Evolutionary conservation across 1,139 yeast genomes (phyloP).

Genomic region (Sugiyamaella pinicola): DNA sequence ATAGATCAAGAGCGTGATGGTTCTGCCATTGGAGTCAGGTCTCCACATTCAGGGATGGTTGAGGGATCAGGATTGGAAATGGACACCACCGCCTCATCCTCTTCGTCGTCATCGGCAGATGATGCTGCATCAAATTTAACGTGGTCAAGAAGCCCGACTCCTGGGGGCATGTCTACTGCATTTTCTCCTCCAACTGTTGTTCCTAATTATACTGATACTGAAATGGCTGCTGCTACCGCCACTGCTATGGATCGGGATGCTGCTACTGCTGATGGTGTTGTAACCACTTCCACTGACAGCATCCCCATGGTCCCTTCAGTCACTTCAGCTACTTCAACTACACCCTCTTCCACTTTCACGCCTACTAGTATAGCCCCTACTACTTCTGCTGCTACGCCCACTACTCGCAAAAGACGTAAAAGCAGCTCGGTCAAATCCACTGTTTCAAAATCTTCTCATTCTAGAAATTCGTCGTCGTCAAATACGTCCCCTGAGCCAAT

Average conservation of each 20-base stretch:
- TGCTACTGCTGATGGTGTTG: no score
- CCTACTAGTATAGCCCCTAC: neutral
- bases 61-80: neutral
- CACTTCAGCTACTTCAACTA: no score
- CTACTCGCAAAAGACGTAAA: constrained; percentile 12
- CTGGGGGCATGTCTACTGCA: neutral
- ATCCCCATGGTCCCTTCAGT: no score
- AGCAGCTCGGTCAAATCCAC: constrained; percentile 8
- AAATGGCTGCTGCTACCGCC: neutral
- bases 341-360: no score
- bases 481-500: constrained; percentile 8
- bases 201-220: neutral
- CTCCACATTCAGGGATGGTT: neutral
- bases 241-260: neutral
- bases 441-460: neutral
- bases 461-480: constrained; percentile 10
- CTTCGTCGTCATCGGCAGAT: neutral
- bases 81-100: neutral
- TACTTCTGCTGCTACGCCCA: neutral
- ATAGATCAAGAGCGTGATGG: neutral
- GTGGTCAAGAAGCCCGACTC: constrained; percentile 2
- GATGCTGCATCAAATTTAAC: neutral
- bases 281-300: no score
- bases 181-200: neutral
- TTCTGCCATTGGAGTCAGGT: neutral